Evolutionary conservation across 495 filamentous ascomycete species (phyloP).

Genomic region (Tuber indicum): DNA sequence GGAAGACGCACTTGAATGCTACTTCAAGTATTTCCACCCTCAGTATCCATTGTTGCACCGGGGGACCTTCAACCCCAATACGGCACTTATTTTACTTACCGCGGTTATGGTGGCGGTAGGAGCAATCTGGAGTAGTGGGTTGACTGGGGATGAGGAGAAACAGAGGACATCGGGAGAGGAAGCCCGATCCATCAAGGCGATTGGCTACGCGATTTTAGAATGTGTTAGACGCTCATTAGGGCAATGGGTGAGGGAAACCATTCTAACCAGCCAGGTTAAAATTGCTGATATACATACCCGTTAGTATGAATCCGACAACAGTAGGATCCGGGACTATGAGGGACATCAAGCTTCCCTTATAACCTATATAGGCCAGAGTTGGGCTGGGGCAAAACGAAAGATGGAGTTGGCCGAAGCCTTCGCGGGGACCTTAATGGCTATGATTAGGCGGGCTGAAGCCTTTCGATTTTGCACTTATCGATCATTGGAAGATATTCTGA

Average conservation of each 20-base stretch:
- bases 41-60: background rate
- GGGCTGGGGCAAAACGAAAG: constrained; percentile 1
- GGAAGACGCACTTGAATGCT: constrained; percentile 3
- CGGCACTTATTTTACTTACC: background rate
- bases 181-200: background rate
- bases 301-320: constrained; percentile 5
- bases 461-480: background rate
- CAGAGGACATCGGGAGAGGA: background rate
- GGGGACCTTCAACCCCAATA: constrained; percentile 4
- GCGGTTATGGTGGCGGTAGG: constrained; percentile 1
- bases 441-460: background rate
- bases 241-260: background rate
- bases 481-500: background rate
- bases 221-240: constrained; percentile 4
- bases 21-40: constrained; percentile 5
- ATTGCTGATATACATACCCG: background rate
- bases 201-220: constrained; percentile 1
- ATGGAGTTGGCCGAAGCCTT: constrained; percentile 1
- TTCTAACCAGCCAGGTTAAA: background rate
- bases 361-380: background rate
- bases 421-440: background rate
- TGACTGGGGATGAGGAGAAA: background rate
- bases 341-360: constrained; percentile 2
- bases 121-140: constrained; percentile 2
- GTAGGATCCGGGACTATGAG: background rate